Evolutionary conservation across 1,284 basidiomycete genomes (phyloP).

Genomic region (Phellopilus nigrolimitatus): DNA sequence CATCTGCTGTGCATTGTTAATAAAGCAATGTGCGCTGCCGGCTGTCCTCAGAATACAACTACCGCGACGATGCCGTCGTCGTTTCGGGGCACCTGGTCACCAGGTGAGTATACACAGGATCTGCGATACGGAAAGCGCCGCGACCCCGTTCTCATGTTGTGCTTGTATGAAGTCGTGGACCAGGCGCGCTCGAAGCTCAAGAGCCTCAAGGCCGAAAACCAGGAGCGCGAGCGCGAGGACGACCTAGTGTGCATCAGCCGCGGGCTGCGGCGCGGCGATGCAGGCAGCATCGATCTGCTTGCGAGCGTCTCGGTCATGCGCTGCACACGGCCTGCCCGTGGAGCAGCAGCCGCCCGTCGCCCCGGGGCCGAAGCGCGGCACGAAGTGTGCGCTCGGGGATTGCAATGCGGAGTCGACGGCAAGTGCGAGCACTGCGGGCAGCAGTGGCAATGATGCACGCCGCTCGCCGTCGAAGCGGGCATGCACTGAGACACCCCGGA

Average conservation of each 20-base stretch:
- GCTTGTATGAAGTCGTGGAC: slow-evolving; percentile 61
- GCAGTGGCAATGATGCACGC: background rate
- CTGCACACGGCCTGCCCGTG: background rate
- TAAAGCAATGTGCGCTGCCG: slow-evolving; percentile 1
- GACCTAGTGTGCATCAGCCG: slow-evolving; percentile 16
- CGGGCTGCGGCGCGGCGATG: slow-evolving; percentile 1
- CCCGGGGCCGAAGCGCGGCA: background rate
- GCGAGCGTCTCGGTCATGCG: slow-evolving; percentile 8
- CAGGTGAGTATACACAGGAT: slow-evolving; percentile 41
- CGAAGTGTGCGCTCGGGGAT: slow-evolving; percentile 11
- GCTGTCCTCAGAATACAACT: slow-evolving; percentile 58
- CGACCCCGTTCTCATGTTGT: background rate
- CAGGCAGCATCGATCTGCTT: slow-evolving; percentile 9
- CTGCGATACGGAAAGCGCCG: background rate
- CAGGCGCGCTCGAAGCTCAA: slow-evolving; percentile 42
- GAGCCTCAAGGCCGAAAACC: slow-evolving; percentile 13
- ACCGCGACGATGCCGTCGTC: slow-evolving; percentile 76
- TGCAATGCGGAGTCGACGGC: background rate
- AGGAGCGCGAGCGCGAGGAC: slow-evolving; percentile 12
- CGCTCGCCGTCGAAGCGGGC: slow-evolving; percentile 13
- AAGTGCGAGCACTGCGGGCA: background rate
- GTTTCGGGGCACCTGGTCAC: slow-evolving; percentile 73
- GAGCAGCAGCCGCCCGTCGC: background rate
- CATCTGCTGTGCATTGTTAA: too few species aligned
- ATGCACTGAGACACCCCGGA: background rate